Conservation (phyloP, 345 rosid genomes). For the Salix exigua region DNA sequence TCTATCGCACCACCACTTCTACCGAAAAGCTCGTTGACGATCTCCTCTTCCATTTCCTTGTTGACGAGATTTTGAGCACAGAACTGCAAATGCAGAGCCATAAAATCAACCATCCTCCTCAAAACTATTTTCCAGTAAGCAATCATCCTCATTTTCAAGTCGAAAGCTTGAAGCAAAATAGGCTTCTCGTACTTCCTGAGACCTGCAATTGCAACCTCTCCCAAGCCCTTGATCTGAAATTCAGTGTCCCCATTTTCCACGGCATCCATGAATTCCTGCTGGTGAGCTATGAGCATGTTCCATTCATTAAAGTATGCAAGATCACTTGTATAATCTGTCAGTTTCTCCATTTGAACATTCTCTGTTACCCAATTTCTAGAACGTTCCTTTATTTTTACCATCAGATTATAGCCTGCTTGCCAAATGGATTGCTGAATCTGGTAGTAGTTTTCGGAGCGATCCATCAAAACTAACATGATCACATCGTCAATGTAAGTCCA, state of each 20-base stretch:
- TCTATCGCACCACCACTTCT: neutral
- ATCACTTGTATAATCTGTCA: conserved; percentile 33
- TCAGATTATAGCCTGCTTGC: conserved; percentile 23
- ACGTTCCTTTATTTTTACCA: conserved; percentile 29
- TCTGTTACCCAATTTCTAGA: conserved; percentile 28
- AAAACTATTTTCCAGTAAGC: conserved; percentile 29
- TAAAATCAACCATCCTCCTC: conserved; percentile 29
- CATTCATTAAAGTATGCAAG: conserved; percentile 28
- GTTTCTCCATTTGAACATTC: conserved; percentile 34
- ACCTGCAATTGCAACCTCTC: conserved; percentile 1
- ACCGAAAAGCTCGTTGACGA: conserved; percentile 18
- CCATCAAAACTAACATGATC: conserved; percentile 16
- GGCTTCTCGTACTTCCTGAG: neutral
- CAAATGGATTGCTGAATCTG: conserved; percentile 12
- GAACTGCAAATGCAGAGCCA: conserved; percentile 28
- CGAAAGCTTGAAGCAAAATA: neutral
- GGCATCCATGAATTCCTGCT: neutral
- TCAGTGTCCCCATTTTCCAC: too few species aligned
- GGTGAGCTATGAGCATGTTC: conserved; percentile 19
- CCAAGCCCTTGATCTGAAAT: conserved; percentile 6
- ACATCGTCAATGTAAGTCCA: neutral
- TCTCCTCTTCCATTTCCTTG: conserved; percentile 22
- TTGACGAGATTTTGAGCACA: conserved; percentile 19
- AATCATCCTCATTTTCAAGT: conserved; percentile 2
- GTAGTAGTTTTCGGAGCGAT: conserved; percentile 18